These are phyloP conservation scores for Nakazawaea anatomiae DNA, from an alignment of 805 yeast species.

Conservation along the genomic window DNA sequence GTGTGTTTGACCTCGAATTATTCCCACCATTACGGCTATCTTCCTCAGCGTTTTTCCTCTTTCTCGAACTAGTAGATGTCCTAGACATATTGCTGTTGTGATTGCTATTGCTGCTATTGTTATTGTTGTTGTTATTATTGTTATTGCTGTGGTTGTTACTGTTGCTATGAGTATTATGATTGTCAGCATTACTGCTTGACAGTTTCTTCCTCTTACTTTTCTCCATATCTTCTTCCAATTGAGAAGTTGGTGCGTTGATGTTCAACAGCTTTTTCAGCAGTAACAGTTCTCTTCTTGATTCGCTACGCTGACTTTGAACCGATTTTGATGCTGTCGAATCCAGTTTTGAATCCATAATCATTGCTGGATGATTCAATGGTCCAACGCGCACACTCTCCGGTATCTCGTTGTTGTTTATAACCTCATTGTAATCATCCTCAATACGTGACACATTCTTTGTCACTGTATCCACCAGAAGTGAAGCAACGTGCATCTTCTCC, in stretches of 20 bases:
- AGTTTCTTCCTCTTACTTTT: constrained; percentile 5
- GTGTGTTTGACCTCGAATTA: constrained; percentile 3
- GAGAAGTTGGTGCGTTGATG: constrained; percentile 32
- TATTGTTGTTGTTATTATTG: not conserved
- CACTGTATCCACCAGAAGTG: constrained; percentile 78
- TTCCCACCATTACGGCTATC: not conserved
- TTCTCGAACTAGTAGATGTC: constrained; percentile 10
- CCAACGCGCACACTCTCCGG: constrained; percentile 78
- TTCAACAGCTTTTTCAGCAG: constrained; percentile 61
- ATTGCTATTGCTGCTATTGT: constrained; percentile 12
- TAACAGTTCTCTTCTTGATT: constrained; percentile 84
- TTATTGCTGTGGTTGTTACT: constrained; percentile 10
- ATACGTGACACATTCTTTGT: constrained; percentile 64
- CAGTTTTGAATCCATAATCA: constrained; percentile 51
- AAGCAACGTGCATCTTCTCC: constrained; percentile 96
- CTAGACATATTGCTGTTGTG: constrained; percentile 4
- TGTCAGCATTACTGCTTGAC: not conserved
- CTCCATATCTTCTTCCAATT: constrained; percentile 1
- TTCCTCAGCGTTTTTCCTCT: constrained; percentile 3
- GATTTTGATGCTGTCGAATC: constrained; percentile 43
- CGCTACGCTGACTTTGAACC: constrained; percentile 73
- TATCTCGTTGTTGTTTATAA: constrained; percentile 67
- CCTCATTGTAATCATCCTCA: constrained; percentile 74
- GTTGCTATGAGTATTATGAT: constrained; percentile 7
- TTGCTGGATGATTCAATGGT: constrained; percentile 86